Evolutionary conservation across 129 eudicot species (phyloP).

Genomic region (Chrysanthemum seticuspe): DNA sequence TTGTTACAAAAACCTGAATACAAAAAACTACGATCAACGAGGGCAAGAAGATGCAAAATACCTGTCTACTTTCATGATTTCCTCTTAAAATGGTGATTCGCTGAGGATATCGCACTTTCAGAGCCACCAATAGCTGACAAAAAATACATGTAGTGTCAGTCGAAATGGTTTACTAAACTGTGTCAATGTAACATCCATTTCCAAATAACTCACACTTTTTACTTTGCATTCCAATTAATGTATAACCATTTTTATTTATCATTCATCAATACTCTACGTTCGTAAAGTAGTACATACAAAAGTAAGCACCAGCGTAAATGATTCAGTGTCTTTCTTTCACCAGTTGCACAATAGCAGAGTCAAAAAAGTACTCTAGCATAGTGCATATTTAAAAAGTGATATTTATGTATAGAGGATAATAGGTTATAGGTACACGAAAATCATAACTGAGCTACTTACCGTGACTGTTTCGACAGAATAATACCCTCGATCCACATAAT

Average conservation of each 20-base stretch:
- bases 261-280: not conserved
- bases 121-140: constrained; percentile 75
- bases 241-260: not conserved
- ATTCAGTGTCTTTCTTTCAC: no score
- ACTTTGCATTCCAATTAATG: not conserved
- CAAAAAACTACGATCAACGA: not conserved
- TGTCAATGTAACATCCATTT: not conserved
- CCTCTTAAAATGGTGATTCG: constrained; percentile 81
- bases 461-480: constrained; percentile 76
- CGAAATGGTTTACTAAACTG: not conserved
- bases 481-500: constrained; percentile 82
- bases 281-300: not conserved
- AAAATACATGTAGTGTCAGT: not conserved
- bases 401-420: not conserved
- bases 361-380: not conserved
- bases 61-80: constrained; percentile 89
- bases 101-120: constrained; percentile 75
- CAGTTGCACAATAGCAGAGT: no score
- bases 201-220: not conserved
- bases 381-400: not conserved
- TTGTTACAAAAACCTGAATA: no score
- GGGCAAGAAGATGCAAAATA: constrained; percentile 23
- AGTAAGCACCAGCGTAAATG: no score
- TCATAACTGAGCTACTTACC: constrained; percentile 36
- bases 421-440: not conserved